Conservation (phyloP, 768 basidiomycete genomes). For the Rossbeevera mucosa region DNA sequence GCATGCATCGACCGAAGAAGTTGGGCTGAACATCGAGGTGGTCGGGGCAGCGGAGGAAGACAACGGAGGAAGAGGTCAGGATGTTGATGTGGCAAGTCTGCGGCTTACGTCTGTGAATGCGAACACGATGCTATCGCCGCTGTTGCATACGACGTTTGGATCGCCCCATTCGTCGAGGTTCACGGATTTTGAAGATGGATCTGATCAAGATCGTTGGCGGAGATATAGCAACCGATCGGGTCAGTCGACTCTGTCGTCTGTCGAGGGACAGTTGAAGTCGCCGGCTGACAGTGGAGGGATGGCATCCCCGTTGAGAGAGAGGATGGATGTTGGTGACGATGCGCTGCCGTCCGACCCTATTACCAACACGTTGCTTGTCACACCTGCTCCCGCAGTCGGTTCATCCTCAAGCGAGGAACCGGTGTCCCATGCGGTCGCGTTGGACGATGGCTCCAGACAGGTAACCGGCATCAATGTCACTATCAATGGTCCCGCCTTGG, state of each 20-base stretch:
- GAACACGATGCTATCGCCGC: slow-evolving; percentile 28
- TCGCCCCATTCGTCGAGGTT: slow-evolving; percentile 34
- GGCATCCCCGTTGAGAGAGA: slow-evolving; percentile 15
- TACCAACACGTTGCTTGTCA: not conserved
- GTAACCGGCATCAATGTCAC: slow-evolving; percentile 6
- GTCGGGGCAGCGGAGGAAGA: slow-evolving; percentile 11
- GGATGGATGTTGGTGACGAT: slow-evolving; percentile 13
- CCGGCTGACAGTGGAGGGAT: slow-evolving; percentile 14
- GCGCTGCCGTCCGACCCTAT: not conserved
- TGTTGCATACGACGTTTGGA: slow-evolving; percentile 40
- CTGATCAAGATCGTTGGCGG: slow-evolving; percentile 20
- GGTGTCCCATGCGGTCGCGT: slow-evolving; percentile 9
- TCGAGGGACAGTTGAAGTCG: slow-evolving; percentile 12
- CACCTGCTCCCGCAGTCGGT: not conserved
- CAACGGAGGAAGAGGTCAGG: slow-evolving; percentile 6
- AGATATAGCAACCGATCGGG: slow-evolving; percentile 14
- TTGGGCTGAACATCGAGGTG: slow-evolving; percentile 13
- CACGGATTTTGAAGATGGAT: slow-evolving; percentile 28
- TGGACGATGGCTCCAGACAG: slow-evolving; percentile 15
- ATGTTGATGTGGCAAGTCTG: slow-evolving; percentile 3
- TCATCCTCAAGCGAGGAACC: slow-evolving; percentile 1
- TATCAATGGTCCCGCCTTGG: slow-evolving; percentile 1
- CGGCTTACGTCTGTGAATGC: slow-evolving; percentile 1
- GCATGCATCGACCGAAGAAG: slow-evolving; percentile 19
- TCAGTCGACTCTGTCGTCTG: slow-evolving; percentile 13